These are phyloP conservation scores for Xylariomycetidae sp. DNA, from an alignment of 2,329 filamentous ascomycete species.

Conservation along the genomic window DNA sequence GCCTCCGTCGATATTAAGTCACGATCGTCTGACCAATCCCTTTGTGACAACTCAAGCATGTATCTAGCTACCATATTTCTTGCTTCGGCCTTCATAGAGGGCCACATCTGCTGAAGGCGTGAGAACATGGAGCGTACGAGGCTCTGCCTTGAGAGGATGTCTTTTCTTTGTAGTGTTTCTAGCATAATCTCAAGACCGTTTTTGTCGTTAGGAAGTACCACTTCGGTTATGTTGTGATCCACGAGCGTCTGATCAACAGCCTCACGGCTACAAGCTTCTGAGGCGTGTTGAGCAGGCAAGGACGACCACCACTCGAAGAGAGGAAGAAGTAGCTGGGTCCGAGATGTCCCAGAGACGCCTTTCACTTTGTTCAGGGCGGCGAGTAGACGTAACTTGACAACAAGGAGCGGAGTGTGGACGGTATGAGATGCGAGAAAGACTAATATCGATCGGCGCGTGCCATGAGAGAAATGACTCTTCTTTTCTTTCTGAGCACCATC, in stretches of 20 bases:
- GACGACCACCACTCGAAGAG: conserved; percentile 65
- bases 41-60: conserved; percentile 59
- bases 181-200: conserved; percentile 49
- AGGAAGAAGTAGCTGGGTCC: conserved; percentile 73
- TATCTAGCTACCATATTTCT: conserved; percentile 56
- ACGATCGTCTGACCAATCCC: conserved; percentile 30
- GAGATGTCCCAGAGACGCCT: conserved; percentile 61
- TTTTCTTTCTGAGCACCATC: conserved; percentile 39
- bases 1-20: conserved; percentile 52
- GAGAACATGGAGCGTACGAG: conserved; percentile 63
- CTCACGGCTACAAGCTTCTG: conserved; percentile 41
- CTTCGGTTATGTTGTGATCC: conserved; percentile 42
- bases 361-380: conserved; percentile 68
- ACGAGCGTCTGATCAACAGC: conserved; percentile 37
- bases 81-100: conserved; percentile 60
- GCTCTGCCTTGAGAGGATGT: conserved; percentile 39
- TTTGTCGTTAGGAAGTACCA: conserved; percentile 50
- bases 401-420: conserved; percentile 61
- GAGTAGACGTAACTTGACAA: conserved; percentile 69
- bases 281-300: conserved; percentile 46
- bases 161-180: conserved; percentile 38
- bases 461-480: conserved; percentile 52
- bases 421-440: conserved; percentile 71
- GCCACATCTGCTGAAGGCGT: conserved; percentile 69
- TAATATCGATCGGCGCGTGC: conserved; percentile 60